Conservation (phyloP, 441 rosid species). For the Erodium trifolium region DNA sequence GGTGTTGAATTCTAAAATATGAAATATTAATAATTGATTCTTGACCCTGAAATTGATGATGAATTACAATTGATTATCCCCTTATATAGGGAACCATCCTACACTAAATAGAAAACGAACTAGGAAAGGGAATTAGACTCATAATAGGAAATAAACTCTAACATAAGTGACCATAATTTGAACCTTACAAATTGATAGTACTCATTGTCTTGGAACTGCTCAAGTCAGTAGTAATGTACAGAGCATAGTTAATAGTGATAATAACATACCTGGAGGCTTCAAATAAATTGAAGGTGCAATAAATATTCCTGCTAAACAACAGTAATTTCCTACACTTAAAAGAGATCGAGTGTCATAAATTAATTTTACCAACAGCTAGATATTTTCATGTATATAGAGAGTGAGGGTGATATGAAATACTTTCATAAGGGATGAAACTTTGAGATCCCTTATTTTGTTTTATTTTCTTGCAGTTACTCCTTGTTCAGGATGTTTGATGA, state of each 20-base stretch:
- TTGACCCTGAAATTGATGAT: no score
- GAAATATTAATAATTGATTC: no score
- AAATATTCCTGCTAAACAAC: not conserved
- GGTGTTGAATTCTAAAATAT: no score
- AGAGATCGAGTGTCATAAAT: no score
- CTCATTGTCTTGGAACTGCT: not conserved
- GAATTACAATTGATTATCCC: no score
- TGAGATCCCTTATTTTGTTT: not conserved
- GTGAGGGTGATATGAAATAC: not conserved
- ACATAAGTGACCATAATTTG: not conserved
- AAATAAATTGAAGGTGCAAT: not conserved
- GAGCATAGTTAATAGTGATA: not conserved
- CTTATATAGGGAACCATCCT: no score
- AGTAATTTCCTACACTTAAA: not conserved
- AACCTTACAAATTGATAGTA: not conserved
- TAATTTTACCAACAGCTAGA: not conserved
- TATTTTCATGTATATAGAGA: not conserved
- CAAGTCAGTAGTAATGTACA: not conserved
- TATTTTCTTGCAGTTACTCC: constrained; percentile 53
- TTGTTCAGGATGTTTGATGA: constrained; percentile 91
- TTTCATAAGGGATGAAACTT: not conserved
- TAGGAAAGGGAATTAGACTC: no score
- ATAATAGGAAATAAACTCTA: no score
- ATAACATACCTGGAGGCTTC: not conserved
- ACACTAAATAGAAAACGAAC: no score